Evolutionary conservation across 768 basidiomycete genomes (phyloP), one percentile per base, ranked within the genome.

Genomic region (Clathrus columnatus): DNA sequence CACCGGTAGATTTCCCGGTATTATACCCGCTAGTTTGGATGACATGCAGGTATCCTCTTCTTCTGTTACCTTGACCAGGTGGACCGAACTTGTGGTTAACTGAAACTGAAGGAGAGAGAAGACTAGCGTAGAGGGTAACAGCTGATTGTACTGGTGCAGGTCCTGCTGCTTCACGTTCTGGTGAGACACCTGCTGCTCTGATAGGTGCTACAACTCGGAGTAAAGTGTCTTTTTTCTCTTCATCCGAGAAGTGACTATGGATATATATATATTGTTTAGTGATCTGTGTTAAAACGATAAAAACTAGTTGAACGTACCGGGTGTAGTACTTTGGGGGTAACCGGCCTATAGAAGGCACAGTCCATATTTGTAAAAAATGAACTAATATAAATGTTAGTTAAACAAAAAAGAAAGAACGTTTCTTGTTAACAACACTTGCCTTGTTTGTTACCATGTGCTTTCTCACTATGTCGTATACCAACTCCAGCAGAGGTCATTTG

Each of bases 401-500:
- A 29, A 14, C 24, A 24, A 27, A 50, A 14, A 14, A 17, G 32
- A 26, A 50, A 26, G 46, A 46, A 41, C 21, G 24, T 62, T 57
- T 20, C 60, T 29, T 56, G 54, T 54, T 57, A 3, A 21, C 21
- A 53, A 23, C 7, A 2, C 36, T 27, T 44, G 36, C 54, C 54
- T 43, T 70, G 69, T 58, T 72, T 56, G 20, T 68, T 55, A 18
- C 81, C 79, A 63, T 85, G 65, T 18, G 72, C 75, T 63, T 77
- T 79, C 61, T 86, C 84, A 27, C 84, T 85, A 68, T 97, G 94
- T 0, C 82, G 76, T 63, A 97, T 95, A 3, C 95, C 95, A 0
- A 86, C 93, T 8, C 94, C 94, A 0, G 94, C 83, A 1, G 87
- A 91, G 1, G 93, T 93, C 72, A 96, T 81, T 68, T 97, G 94